Percentiles rank a stretch among this genome's conserved stretches.
Evolutionary conservation across 768 basidiomycete genomes (phyloP).

Genomic region (Boletus tylopilopsis): DNA sequence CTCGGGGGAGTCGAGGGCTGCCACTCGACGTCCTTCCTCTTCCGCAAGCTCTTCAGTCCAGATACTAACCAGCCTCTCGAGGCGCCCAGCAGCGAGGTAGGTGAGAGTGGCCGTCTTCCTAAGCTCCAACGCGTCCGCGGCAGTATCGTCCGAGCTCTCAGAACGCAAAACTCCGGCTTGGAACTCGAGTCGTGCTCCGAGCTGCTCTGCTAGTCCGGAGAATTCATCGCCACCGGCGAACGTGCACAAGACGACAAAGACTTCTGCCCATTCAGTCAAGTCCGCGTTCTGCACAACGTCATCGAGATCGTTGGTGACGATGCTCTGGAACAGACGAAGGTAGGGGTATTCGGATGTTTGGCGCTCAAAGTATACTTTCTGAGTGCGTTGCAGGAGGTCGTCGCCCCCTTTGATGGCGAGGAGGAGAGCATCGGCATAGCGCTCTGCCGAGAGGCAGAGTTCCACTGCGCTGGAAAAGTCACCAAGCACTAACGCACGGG

Average conservation of each 20-base stretch:
- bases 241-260: slow-evolving; percentile 94
- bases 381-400: slow-evolving; percentile 81
- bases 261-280: slow-evolving; percentile 90
- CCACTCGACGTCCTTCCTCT: slow-evolving; percentile 61
- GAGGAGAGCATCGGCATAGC: slow-evolving; percentile 93
- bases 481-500: slow-evolving; percentile 92
- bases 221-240: slow-evolving; percentile 88
- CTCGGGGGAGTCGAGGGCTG: slow-evolving; percentile 37
- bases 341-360: slow-evolving; percentile 76
- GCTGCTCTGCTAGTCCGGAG: slow-evolving; percentile 80
- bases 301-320: slow-evolving; percentile 86
- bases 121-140: slow-evolving; percentile 38
- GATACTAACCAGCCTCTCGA: slow-evolving; percentile 86
- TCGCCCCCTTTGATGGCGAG: slow-evolving; percentile 89
- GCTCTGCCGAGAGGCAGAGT: slow-evolving; percentile 81
- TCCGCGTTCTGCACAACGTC: slow-evolving; percentile 98
- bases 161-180: slow-evolving; percentile 62
- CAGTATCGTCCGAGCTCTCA: slow-evolving; percentile 40
- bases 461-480: slow-evolving; percentile 92
- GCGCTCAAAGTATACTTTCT: slow-evolving; percentile 90
- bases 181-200: slow-evolving; percentile 88
- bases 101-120: slow-evolving; percentile 90
- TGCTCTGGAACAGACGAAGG: slow-evolving; percentile 90
- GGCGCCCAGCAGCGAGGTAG: slow-evolving; percentile 84
- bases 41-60: slow-evolving; percentile 90